These are phyloP conservation scores for Euphorbia schlechtendalii DNA, from an alignment of 441 rosid genomes.

Conservation along the genomic window DNA sequence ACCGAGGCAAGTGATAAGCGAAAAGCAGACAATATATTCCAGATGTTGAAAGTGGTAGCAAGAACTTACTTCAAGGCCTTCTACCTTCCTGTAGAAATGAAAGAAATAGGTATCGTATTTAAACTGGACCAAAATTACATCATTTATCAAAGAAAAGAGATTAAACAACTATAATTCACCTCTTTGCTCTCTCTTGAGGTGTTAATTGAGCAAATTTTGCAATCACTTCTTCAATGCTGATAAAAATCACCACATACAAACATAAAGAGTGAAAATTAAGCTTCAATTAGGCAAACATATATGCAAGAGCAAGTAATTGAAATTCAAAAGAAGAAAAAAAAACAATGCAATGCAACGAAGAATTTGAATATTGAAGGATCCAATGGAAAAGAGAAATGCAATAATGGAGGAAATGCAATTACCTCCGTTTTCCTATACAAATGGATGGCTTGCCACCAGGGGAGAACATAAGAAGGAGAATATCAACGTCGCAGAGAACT, in stretches of 20 bases:
- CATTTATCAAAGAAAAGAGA: too few relatives aligned
- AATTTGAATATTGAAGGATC: too few relatives aligned
- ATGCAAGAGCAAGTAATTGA: too few relatives aligned
- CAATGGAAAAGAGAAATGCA: too few relatives aligned
- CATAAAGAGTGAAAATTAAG: too few relatives aligned
- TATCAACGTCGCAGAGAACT: conserved; percentile 64
- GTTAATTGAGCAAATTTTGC: conserved; percentile 61
- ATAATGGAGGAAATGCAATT: too few relatives aligned
- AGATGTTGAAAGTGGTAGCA: conserved; percentile 12
- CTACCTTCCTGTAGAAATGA: conserved; percentile 63
- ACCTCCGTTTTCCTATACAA: conserved; percentile 63
- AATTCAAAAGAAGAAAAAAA: too few relatives aligned
- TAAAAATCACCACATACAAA: too few relatives aligned
- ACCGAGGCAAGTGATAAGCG: neutral
- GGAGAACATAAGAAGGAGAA: conserved; percentile 79
- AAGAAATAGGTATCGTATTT: conserved; percentile 12
- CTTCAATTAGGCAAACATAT: too few relatives aligned
- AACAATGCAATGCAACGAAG: too few relatives aligned
- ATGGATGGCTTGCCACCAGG: conserved; percentile 64
- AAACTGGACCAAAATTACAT: too few relatives aligned
- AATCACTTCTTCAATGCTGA: conserved; percentile 66
- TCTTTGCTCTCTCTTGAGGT: conserved; percentile 76
- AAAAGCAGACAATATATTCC: too few relatives aligned
- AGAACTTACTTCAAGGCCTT: conserved; percentile 71
- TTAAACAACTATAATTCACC: conserved; percentile 25